These are phyloP conservation scores for Alternaria metachromatica DNA, from an alignment of 2,329 filamentous ascomycete genomes.

Conservation along the genomic window DNA sequence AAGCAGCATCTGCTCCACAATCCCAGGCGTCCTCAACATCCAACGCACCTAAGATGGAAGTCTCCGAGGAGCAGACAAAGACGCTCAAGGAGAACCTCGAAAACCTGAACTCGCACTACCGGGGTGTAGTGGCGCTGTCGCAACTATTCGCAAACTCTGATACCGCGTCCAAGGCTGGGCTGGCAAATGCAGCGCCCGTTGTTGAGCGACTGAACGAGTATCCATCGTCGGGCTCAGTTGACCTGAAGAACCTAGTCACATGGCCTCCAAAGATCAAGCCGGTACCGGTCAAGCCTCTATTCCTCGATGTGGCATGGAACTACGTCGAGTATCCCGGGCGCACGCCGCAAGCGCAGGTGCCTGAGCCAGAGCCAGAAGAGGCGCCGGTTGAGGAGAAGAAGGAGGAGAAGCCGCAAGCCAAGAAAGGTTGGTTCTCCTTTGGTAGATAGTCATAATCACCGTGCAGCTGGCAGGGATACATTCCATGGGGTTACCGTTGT, in stretches of 20 bases:
- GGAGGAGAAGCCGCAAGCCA: slow-evolving; percentile 51
- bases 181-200: slow-evolving; percentile 63
- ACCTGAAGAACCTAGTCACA: slow-evolving; percentile 80
- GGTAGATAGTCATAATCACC: slow-evolving; percentile 45
- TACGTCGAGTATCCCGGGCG: slow-evolving; percentile 90
- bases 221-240: slow-evolving; percentile 68
- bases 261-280: slow-evolving; percentile 85
- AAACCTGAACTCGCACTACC: slow-evolving; percentile 78
- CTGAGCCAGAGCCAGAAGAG: slow-evolving; percentile 33
- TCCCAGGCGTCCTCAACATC: slow-evolving; percentile 40
- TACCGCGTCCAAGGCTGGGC: slow-evolving; percentile 55
- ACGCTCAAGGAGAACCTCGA: slow-evolving; percentile 69
- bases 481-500: slow-evolving; percentile 6
- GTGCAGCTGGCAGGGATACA: slow-evolving; percentile 1
- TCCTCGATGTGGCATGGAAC: slow-evolving; percentile 97
- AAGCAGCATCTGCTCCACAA: slow-evolving; percentile 53
- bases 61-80: slow-evolving; percentile 65
- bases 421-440: slow-evolving; percentile 61
- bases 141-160: slow-evolving; percentile 62
- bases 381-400: slow-evolving; percentile 31
- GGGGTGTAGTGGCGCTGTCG: slow-evolving; percentile 83
- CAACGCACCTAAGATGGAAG: slow-evolving; percentile 69
- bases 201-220: slow-evolving; percentile 80
- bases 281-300: slow-evolving; percentile 91
- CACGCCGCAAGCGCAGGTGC: slow-evolving; percentile 40